These are phyloP conservation scores for Astrephomene gubernaculifera DNA, from an alignment of 139 green algal genomes.

Conservation along the genomic window DNA sequence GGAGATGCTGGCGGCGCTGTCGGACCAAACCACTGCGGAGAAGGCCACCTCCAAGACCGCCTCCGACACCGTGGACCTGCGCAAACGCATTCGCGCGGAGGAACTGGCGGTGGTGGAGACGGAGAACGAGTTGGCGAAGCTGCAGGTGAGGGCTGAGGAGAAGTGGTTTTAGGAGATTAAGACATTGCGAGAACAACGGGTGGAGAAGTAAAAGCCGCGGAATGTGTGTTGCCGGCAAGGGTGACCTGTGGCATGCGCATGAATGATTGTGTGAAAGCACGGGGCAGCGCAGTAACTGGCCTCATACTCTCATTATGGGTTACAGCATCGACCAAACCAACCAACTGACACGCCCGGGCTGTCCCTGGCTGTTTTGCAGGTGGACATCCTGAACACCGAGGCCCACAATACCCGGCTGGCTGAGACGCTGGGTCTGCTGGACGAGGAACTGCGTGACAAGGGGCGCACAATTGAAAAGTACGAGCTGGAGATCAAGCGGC, in stretches of 20 bases:
- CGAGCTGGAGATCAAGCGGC: slow-evolving; percentile 79
- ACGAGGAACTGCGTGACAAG: slow-evolving; percentile 82
- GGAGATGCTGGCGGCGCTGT: slow-evolving; percentile 76
- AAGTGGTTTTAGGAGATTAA: too few relatives aligned
- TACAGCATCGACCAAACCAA: too few relatives aligned
- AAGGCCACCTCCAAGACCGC: slow-evolving; percentile 78
- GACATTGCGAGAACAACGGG: too few relatives aligned
- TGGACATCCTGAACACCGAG: slow-evolving; percentile 87
- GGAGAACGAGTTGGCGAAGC: slow-evolving; percentile 87
- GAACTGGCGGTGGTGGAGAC: slow-evolving; percentile 73
- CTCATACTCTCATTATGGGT: too few relatives aligned
- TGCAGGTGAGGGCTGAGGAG: slow-evolving; percentile 71
- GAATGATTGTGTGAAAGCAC: too few relatives aligned
- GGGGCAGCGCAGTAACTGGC: too few relatives aligned
- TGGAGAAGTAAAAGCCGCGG: too few relatives aligned
- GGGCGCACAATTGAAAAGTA: slow-evolving; percentile 78
- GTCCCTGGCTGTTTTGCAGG: too few relatives aligned
- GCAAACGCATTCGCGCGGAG: slow-evolving; percentile 61
- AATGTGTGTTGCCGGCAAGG: too few relatives aligned
- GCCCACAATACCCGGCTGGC: slow-evolving; percentile 75
- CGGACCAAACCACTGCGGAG: slow-evolving; percentile 85
- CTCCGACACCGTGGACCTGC: slow-evolving; percentile 64
- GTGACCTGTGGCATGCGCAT: too few relatives aligned
- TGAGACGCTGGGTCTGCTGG: slow-evolving; percentile 77
- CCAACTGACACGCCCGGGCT: too few relatives aligned